Evolutionary conservation across 306 rosid species (phyloP), one percentile per base, ranked within the genome.

Genomic region (Medicago lupulina): DNA sequence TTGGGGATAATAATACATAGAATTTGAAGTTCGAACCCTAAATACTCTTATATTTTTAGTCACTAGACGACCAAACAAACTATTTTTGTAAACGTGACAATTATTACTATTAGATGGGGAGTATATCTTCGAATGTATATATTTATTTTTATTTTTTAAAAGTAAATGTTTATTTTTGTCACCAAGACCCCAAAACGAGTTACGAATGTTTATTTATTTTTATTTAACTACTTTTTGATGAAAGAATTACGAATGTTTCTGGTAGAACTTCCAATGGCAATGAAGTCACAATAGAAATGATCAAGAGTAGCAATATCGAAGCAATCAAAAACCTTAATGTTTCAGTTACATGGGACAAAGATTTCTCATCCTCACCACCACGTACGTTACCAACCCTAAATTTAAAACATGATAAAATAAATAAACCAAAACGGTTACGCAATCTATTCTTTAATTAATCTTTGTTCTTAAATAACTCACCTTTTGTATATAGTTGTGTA

Each of bases 401-500:
- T 69, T 51, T 60, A 69, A 51, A 63, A 40, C 55, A 81, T 47
- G 57, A 49, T 67, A 69, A 68, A 74, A 40, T 51, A 66, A 55
- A 13, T 46, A 73, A 71, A 9, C 50, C 41, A 69, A 55, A 73
- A 84, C 50, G 78, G 54, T 74, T 67, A 38, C 60, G 74, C 76
- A 72, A 82, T 79, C 57, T 82, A 61, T 74, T 80, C 76, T 70
- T 80, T 82, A 69, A 77, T 55, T 82, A 69, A 84, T 55, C 78
- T 23, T 44, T 77, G 73, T 71, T 53, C 70, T 71, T 64, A 71
- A 79, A 79, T 74, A 50, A 64, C 31, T 60, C 13, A 53, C 21
- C 67, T 70, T 60, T 81, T 31, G 18, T 19, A 73, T 64, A 34
- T 80, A 43, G 68, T 80, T 76, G 81, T 76, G 81, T 21, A n/a